A percentile compares a stretch with the other conserved stretches of the same genome.
Conservation (phyloP, 306 rosid genomes). For the Cucurbita maxima region DNA sequence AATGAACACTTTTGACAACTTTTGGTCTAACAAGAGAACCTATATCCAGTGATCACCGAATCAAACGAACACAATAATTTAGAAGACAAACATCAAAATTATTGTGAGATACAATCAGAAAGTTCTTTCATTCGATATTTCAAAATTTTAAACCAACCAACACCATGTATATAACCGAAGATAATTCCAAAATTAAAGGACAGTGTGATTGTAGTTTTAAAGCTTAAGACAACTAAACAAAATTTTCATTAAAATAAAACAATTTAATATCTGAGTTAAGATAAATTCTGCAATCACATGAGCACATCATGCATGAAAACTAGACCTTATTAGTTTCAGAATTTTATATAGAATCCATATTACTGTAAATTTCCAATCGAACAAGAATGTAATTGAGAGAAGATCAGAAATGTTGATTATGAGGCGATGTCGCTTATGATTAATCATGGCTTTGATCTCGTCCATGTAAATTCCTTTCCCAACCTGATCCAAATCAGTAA, state of each 20-base stretch:
- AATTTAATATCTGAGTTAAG: not conserved
- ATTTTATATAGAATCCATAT: not conserved
- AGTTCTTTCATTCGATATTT: not conserved
- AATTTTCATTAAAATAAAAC: not conserved
- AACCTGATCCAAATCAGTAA: slow-evolving; percentile 9
- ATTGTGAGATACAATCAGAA: not conserved
- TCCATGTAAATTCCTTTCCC: slow-evolving; percentile 65
- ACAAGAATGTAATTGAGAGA: slow-evolving; percentile 8
- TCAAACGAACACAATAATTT: not conserved
- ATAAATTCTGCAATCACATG: not conserved
- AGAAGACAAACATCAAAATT: not conserved
- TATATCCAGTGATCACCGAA: slow-evolving; percentile 16
- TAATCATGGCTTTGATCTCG: slow-evolving; percentile 67
- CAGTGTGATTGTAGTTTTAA: too few species aligned
- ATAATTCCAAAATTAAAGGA: not conserved
- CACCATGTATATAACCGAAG: not conserved
- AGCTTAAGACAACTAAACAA: not conserved
- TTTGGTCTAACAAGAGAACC: slow-evolving; percentile 98
- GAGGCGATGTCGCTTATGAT: slow-evolving; percentile 77
- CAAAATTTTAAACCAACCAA: not conserved
- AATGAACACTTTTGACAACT: slow-evolving; percentile 95
- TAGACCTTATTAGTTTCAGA: not conserved
- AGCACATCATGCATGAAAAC: not conserved
- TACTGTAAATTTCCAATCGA: not conserved
- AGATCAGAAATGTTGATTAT: slow-evolving; percentile 87